phyloP scores from a whole-genome alignment of 1,139 yeast species.

The Scheffersomyces segobiensis region DNA sequence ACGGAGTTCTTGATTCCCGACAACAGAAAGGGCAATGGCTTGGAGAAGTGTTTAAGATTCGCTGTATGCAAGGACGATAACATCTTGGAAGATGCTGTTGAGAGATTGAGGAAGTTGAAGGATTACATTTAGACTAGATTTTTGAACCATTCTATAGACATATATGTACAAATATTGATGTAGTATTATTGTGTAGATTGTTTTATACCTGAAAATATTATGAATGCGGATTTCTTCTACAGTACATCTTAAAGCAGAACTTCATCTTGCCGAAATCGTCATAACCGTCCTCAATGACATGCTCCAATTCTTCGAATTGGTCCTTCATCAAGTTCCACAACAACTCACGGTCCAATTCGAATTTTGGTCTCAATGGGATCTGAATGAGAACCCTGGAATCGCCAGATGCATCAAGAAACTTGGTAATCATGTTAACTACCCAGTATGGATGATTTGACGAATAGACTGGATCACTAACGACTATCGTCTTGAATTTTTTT shows the following conservation, averaged over 20 bases:
- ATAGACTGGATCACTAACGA: constrained; percentile 87
- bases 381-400: constrained; percentile 61
- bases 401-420: constrained; percentile 35
- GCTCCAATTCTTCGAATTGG: constrained; percentile 23
- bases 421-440: constrained; percentile 59
- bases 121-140: constrained; percentile 44
- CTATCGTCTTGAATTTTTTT: constrained; percentile 51
- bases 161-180: background rate
- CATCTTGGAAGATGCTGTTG: constrained; percentile 77
- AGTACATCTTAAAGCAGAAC: constrained; percentile 55
- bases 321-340: constrained; percentile 57
- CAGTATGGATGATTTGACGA: constrained; percentile 77
- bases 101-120: constrained; percentile 67
- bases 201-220: background rate
- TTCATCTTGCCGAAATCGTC: constrained; percentile 85
- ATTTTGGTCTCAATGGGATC: constrained; percentile 71
- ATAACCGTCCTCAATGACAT: constrained; percentile 54
- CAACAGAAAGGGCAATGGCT: constrained; percentile 67
- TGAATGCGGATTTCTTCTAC: constrained; percentile 1
- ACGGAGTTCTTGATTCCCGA: constrained; percentile 74
- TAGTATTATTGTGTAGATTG: constrained; percentile 4
- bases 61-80: constrained; percentile 94
- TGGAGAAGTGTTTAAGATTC: constrained; percentile 84
- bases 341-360: constrained; percentile 59
- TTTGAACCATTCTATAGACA: background rate